Evolutionary conservation across 768 basidiomycete genomes (phyloP).

Genomic region (Lyophyllum atratum): DNA sequence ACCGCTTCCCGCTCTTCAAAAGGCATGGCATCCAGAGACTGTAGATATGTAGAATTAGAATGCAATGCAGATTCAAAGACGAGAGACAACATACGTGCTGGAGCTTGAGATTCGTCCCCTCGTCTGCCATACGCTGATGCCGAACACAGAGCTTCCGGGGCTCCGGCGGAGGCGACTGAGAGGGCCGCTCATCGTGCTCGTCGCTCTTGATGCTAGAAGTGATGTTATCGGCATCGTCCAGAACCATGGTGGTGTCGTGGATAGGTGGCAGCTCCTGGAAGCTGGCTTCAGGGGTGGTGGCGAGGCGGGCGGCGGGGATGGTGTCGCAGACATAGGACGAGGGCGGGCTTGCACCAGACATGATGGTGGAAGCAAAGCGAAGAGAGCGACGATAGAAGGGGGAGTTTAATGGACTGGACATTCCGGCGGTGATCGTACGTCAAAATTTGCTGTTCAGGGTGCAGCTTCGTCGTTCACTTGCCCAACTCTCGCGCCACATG

Average conservation of each 20-base stretch:
- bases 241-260: conserved; percentile 8
- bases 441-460: conserved; percentile 2
- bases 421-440: conserved; percentile 10
- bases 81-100: conserved; percentile 75
- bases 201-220: conserved; percentile 11
- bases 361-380: conserved; percentile 21
- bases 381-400: not conserved
- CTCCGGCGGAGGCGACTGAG: conserved; percentile 27
- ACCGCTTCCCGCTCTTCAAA: conserved; percentile 85
- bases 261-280: conserved; percentile 13
- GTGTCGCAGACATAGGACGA: conserved; percentile 69
- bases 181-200: conserved; percentile 2
- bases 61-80: not conserved
- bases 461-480: conserved; percentile 12
- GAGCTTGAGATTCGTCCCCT: conserved; percentile 88
- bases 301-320: conserved; percentile 62
- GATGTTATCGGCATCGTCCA: conserved; percentile 34
- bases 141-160: conserved; percentile 85
- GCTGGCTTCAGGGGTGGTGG: conserved; percentile 16
- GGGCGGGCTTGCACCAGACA: conserved; percentile 20
- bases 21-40: conserved; percentile 91
- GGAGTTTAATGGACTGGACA: conserved; percentile 6
- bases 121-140: conserved; percentile 96
- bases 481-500: conserved; percentile 42
- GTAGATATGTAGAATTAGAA: conserved; percentile 14